Percentiles rank a stretch among this genome's conserved stretches.
phyloP scores from a whole-genome alignment of 2,329 filamentous ascomycete genomes.

The Cytospora leucostoma region DNA sequence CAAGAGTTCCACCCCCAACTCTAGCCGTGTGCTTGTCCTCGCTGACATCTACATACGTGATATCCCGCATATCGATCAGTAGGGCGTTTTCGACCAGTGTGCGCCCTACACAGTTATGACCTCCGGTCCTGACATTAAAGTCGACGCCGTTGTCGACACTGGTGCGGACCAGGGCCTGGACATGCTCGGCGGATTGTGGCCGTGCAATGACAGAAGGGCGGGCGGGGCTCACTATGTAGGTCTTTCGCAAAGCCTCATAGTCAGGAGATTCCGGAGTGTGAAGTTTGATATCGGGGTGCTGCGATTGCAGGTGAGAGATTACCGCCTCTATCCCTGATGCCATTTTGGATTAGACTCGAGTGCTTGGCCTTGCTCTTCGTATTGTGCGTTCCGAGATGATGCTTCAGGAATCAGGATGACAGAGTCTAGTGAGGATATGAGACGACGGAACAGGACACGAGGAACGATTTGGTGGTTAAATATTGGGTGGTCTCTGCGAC shows the following conservation, averaged over 20 bases:
- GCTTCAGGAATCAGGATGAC: too few species aligned
- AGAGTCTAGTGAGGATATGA: too few species aligned
- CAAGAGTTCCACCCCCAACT: conserved; percentile 29
- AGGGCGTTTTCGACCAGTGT: background rate
- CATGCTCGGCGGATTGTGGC: conserved; percentile 12
- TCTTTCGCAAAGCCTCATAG: conserved; percentile 4
- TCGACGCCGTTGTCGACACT: background rate
- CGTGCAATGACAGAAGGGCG: conserved; percentile 11
- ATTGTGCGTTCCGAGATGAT: too few species aligned
- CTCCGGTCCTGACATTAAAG: conserved; percentile 6
- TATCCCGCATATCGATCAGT: conserved; percentile 17
- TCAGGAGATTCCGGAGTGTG: conserved; percentile 5
- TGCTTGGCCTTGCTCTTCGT: too few species aligned
- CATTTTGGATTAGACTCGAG: background rate
- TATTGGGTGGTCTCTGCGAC: too few species aligned
- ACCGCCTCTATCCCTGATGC: background rate
- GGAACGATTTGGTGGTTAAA: too few species aligned
- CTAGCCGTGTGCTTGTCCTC: conserved; percentile 24
- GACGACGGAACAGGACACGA: too few species aligned
- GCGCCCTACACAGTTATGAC: conserved; percentile 11
- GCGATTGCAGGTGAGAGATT: background rate
- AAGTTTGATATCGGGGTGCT: conserved; percentile 1
- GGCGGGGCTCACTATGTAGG: conserved; percentile 2
- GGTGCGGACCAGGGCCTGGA: conserved; percentile 4
- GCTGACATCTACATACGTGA: conserved; percentile 2